phyloP scores from a whole-genome alignment of 2,329 filamentous ascomycete genomes.

The Penicillium sp. region DNA sequence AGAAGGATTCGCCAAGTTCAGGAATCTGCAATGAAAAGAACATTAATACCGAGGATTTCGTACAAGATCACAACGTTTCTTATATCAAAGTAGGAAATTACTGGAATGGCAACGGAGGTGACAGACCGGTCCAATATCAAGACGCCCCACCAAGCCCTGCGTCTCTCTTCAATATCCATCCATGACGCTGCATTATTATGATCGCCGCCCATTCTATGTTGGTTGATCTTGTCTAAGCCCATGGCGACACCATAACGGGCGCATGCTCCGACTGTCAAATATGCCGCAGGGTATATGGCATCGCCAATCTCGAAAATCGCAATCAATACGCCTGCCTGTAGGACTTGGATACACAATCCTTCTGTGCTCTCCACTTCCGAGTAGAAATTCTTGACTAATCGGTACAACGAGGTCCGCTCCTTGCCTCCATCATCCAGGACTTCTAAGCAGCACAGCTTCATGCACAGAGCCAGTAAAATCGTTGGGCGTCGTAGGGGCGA shows the following conservation, averaged over 20 bases:
- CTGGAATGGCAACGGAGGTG: not conserved
- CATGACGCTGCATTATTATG: not conserved
- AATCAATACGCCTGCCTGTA: conserved; percentile 8
- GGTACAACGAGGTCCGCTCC: conserved; percentile 1
- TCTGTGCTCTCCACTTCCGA: conserved; percentile 10
- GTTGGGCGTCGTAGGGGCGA: conserved; percentile 2
- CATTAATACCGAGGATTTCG: not conserved
- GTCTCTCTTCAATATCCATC: conserved; percentile 9
- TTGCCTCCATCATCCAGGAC: not conserved
- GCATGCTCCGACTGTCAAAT: conserved; percentile 7
- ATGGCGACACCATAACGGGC: conserved; percentile 7
- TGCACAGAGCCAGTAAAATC: conserved; percentile 1
- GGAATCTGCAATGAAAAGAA: not conserved
- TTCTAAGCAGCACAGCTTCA: conserved; percentile 4
- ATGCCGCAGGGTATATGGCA: conserved; percentile 10
- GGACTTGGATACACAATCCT: conserved; percentile 2
- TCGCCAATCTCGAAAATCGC: conserved; percentile 9
- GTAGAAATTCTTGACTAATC: conserved; percentile 4
- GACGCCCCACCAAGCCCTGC: conserved; percentile 4
- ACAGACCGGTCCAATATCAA: conserved; percentile 9
- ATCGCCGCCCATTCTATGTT: conserved; percentile 2
- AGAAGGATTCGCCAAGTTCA: conserved; percentile 2
- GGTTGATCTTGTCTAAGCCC: conserved; percentile 7
- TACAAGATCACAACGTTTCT: not conserved
- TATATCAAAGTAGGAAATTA: not conserved